Percentiles rank a stretch among this genome's conserved stretches.
Conservation (phyloP, 306 rosid genomes). For the Gastrolobium villosum region DNA sequence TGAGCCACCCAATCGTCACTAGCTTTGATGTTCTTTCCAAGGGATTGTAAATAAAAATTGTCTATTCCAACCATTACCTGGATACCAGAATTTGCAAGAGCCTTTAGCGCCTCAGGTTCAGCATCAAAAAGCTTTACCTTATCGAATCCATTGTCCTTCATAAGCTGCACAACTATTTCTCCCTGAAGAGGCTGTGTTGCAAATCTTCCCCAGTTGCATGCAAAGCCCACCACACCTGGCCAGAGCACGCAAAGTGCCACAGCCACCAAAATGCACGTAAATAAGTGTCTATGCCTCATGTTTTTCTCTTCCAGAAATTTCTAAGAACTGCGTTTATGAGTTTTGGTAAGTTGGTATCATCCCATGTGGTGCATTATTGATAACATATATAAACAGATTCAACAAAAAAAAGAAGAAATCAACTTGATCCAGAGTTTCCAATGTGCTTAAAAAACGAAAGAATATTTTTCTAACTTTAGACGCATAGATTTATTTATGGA, state of each 20-base stretch:
- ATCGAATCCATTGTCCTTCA: constrained; percentile 70
- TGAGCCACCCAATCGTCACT: constrained; percentile 68
- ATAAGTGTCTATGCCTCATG: constrained; percentile 44
- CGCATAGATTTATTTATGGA: too few species aligned
- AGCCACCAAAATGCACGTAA: constrained; percentile 30
- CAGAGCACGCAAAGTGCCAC: constrained; percentile 37
- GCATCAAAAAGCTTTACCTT: constrained; percentile 78
- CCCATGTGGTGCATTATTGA: neutral
- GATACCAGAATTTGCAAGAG: constrained; percentile 66
- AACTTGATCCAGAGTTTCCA: neutral
- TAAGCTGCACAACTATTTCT: constrained; percentile 53
- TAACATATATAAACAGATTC: neutral
- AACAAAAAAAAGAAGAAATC: neutral
- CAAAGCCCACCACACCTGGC: constrained; percentile 53
- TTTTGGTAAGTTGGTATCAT: neutral
- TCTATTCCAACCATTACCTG: constrained; percentile 79
- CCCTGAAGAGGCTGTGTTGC: constrained; percentile 62
- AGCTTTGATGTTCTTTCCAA: constrained; percentile 52
- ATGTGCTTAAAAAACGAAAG: neutral
- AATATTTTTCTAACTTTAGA: too few species aligned
- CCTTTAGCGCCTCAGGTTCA: constrained; percentile 63
- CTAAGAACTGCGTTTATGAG: neutral
- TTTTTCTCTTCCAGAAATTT: neutral
- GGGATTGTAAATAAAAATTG: constrained; percentile 59
- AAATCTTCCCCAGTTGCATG: constrained; percentile 73